phyloP scores from a whole-genome alignment of 306 rosid species.

The Crataegus laevigata region DNA sequence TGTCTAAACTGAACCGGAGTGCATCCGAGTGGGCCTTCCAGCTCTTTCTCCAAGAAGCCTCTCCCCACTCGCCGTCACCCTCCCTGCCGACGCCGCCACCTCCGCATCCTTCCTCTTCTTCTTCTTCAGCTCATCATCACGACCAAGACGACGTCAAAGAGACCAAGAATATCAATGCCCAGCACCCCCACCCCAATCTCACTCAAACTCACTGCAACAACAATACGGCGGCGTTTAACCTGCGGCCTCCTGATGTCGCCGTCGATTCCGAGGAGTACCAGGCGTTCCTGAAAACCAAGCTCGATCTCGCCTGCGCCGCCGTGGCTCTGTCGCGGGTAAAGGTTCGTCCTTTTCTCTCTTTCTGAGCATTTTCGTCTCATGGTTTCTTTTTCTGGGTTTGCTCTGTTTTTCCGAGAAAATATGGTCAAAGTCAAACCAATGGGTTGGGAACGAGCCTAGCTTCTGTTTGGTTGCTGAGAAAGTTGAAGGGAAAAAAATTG shows the following conservation, averaged over 20 bases:
- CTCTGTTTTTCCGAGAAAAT: neutral
- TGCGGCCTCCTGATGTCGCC: conserved; percentile 17
- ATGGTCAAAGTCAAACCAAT: neutral
- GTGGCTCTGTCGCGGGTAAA: conserved; percentile 69
- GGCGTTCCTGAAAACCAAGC: conserved; percentile 75
- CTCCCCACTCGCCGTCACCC: conserved; percentile 17
- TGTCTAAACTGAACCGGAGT: conserved; percentile 62
- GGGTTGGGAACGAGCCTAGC: neutral
- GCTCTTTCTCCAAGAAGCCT: conserved; percentile 54
- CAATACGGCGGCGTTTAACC: neutral
- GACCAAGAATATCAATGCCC: conserved; percentile 32
- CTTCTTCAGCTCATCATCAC: conserved; percentile 25
- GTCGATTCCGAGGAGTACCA: conserved; percentile 56
- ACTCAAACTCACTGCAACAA: neutral
- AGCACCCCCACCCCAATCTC: neutral
- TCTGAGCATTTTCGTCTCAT: neutral
- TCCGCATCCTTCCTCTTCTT: conserved; percentile 10
- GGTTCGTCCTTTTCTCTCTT: neutral
- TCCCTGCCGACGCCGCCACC: conserved; percentile 14
- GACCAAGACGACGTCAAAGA: conserved; percentile 18
- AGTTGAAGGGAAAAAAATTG: neutral
- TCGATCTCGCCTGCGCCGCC: conserved; percentile 89
- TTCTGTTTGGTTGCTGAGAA: neutral
- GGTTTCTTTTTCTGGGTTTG: neutral
- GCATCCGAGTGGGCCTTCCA: conserved; percentile 90